phyloP scores from a whole-genome alignment of 2,329 filamentous ascomycete genomes.

The Trichophyton simii region DNA sequence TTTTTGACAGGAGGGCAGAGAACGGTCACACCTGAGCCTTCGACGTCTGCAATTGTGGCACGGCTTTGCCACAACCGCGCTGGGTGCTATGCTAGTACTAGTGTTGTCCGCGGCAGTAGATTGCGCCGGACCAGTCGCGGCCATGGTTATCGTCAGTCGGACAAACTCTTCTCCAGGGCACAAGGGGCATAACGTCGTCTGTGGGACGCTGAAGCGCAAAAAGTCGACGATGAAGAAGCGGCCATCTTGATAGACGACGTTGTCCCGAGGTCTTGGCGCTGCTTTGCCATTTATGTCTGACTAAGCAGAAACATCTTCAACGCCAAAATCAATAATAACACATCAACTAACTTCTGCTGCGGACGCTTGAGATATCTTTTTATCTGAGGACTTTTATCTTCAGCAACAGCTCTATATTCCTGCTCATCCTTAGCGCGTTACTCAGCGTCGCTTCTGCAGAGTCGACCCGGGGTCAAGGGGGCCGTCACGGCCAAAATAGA shows the following conservation, averaged over 20 bases:
- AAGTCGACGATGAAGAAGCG: not conserved
- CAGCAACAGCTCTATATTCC: not conserved
- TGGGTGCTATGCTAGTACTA: not conserved
- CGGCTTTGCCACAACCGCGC: slow-evolving; percentile 2
- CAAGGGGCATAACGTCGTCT: not conserved
- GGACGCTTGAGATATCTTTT: not conserved
- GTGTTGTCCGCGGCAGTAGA: not conserved
- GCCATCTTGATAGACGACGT: not conserved
- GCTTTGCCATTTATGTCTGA: not conserved
- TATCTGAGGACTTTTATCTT: not conserved
- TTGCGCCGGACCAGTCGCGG: not conserved
- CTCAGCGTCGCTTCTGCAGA: not conserved
- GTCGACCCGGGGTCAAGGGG: not conserved
- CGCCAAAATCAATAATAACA: no score
- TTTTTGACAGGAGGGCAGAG: slow-evolving; percentile 31
- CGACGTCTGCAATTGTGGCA: slow-evolving; percentile 35
- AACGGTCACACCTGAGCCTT: slow-evolving; percentile 34
- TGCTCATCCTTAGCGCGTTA: not conserved
- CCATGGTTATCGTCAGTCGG: not conserved
- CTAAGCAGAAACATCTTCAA: not conserved
- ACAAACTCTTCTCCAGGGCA: not conserved
- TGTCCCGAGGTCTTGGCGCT: not conserved
- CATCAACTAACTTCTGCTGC: no score
- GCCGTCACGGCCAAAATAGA: not conserved
- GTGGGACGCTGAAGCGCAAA: not conserved